These are phyloP conservation scores for Paracoccidioides lutzii DNA, from an alignment of 2,329 filamentous ascomycete species.

Conservation along the genomic window DNA sequence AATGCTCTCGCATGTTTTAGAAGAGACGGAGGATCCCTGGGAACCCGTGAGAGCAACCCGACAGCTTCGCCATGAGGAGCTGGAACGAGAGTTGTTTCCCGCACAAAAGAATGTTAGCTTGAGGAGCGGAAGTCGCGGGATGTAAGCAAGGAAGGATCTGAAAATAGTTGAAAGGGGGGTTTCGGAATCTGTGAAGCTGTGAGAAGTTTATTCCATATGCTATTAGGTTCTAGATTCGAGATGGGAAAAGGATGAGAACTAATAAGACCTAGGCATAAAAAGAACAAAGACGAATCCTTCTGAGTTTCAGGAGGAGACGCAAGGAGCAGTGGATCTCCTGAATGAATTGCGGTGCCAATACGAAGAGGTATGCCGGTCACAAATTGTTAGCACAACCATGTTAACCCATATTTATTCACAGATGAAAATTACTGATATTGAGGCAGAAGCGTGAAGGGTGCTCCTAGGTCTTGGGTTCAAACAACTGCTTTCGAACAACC, in stretches of 20 bases:
- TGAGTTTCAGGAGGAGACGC: conserved; percentile 50
- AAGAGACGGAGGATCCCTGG: conserved; percentile 41
- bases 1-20: conserved; percentile 49
- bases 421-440: conserved; percentile 48
- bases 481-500: conserved; percentile 46
- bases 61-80: conserved; percentile 47
- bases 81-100: conserved; percentile 52
- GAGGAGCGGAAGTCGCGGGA: conserved; percentile 60
- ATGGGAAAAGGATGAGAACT: neutral
- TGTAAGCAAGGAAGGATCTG: conserved; percentile 63
- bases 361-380: conserved; percentile 40
- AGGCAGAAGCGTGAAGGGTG: conserved; percentile 52
- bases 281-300: conserved; percentile 42
- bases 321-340: conserved; percentile 57
- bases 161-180: conserved; percentile 56
- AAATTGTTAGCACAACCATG: neutral
- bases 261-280: conserved; percentile 26
- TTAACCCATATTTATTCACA: conserved; percentile 6
- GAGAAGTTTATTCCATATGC: neutral
- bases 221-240: neutral
- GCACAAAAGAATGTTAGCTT: conserved; percentile 61
- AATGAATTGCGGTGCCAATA: conserved; percentile 54
- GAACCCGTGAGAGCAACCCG: conserved; percentile 50
- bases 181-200: conserved; percentile 37
- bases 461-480: conserved; percentile 61